Percentiles rank a stretch among this genome's conserved stretches.
phyloP scores from a whole-genome alignment of 495 filamentous ascomycete genomes.

The Penicillium diatomitis region DNA sequence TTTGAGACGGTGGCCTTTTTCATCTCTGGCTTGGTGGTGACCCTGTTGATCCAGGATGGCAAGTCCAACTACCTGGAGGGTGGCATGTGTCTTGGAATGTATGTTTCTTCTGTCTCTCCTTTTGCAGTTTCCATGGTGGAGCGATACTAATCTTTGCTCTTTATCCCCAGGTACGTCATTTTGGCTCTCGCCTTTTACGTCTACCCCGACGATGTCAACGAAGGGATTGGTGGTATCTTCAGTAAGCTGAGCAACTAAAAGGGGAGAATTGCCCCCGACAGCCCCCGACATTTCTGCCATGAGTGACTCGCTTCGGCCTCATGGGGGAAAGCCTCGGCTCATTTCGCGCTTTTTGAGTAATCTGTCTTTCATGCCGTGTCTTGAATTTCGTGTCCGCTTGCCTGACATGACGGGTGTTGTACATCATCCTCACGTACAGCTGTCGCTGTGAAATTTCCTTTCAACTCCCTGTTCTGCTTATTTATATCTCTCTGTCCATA shows the following conservation, averaged over 20 bases:
- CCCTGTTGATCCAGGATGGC: constrained; percentile 86
- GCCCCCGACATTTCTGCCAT: not conserved
- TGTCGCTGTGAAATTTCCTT: too few species aligned
- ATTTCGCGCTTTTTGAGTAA: too few species aligned
- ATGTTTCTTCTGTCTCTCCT: constrained; percentile 25
- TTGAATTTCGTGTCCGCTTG: too few species aligned
- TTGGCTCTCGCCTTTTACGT: constrained; percentile 86
- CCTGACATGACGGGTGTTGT: too few species aligned
- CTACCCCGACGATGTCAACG: constrained; percentile 56
- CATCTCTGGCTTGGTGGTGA: constrained; percentile 79
- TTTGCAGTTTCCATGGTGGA: not conserved
- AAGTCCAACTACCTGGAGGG: constrained; percentile 95
- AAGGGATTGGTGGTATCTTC: constrained; percentile 6
- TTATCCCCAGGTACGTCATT: constrained; percentile 53
- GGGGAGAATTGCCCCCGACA: not conserved
- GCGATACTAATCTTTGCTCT: not conserved
- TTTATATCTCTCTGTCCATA: too few species aligned
- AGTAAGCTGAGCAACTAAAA: constrained; percentile 9
- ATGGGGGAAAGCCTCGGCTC: too few species aligned
- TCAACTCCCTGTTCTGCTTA: too few species aligned
- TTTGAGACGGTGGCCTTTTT: constrained; percentile 96
- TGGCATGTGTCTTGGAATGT: constrained; percentile 74
- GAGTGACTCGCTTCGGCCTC: too few species aligned
- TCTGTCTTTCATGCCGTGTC: too few species aligned
- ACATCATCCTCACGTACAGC: too few species aligned